These are phyloP conservation scores for Euclidium syriacum DNA, from an alignment of 345 rosid species.

Conservation along the genomic window DNA sequence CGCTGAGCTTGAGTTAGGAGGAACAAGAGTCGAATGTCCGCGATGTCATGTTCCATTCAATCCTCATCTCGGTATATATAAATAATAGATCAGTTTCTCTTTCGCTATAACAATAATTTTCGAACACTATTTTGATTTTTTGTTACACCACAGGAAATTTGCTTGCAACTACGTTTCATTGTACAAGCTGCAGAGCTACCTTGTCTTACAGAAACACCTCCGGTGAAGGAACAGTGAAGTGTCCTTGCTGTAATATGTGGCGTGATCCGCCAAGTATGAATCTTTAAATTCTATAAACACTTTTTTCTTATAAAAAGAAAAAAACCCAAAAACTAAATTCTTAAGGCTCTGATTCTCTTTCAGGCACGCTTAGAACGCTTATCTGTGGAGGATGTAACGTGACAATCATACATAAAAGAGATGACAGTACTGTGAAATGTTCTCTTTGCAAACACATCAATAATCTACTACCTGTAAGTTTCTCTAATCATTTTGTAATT, in stretches of 20 bases:
- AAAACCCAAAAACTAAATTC: neutral
- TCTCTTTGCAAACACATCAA: constrained; percentile 18
- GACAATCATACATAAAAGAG: neutral
- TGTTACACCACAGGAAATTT: neutral
- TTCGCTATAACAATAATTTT: neutral
- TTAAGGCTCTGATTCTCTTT: neutral
- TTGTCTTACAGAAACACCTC: neutral
- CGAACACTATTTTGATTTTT: neutral
- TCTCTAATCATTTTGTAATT: neutral
- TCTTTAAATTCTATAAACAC: neutral
- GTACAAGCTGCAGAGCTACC: constrained; percentile 6
- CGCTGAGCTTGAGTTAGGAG: constrained; percentile 16
- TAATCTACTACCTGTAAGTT: neutral
- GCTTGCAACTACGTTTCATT: neutral
- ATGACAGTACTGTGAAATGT: constrained; percentile 21
- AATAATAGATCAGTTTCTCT: neutral
- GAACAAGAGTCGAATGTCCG: neutral
- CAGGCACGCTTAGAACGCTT: neutral
- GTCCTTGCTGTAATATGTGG: neutral
- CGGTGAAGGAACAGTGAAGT: neutral
- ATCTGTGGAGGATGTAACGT: constrained; percentile 18
- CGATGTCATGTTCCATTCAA: neutral
- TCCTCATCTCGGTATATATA: constrained; percentile 20
- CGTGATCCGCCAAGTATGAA: constrained; percentile 4
- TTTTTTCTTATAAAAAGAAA: too few species aligned